Percentiles rank a stretch among this genome's conserved stretches.
phyloP scores from a whole-genome alignment of 1,284 basidiomycete species.

The Heterobasidion parviporum region DNA sequence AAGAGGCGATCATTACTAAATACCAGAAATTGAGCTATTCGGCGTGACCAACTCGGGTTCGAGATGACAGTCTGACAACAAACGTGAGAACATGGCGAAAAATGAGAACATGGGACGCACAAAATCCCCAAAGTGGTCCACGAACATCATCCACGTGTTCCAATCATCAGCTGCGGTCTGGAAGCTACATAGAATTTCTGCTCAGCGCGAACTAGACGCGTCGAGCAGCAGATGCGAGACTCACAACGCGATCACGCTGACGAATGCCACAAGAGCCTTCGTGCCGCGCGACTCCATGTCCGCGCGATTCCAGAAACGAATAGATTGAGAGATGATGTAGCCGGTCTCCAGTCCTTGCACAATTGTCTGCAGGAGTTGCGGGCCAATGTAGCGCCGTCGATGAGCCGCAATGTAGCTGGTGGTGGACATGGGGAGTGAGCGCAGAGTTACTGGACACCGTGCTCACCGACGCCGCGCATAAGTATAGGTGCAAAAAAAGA shows the following conservation, averaged over 20 bases:
- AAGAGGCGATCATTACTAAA: not conserved
- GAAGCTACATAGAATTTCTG: not conserved
- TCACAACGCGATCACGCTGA: not conserved
- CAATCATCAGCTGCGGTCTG: not conserved
- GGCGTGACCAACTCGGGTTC: constrained; percentile 15
- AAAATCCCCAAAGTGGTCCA: constrained; percentile 5
- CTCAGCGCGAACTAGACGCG: not conserved
- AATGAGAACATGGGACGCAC: constrained; percentile 7
- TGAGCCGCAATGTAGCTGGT: too few species aligned
- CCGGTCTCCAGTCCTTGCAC: too few species aligned
- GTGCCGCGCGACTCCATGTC: constrained; percentile 15
- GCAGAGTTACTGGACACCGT: too few species aligned
- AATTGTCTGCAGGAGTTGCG: too few species aligned
- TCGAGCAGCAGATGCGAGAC: not conserved
- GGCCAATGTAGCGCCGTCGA: too few species aligned
- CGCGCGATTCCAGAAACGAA: constrained; percentile 20
- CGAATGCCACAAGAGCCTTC: constrained; percentile 13
- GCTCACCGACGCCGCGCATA: too few species aligned
- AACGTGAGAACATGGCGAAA: constrained; percentile 12
- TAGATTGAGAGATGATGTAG: constrained; percentile 19
- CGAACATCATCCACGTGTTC: not conserved
- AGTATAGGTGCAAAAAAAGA: too few species aligned
- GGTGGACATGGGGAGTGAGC: too few species aligned
- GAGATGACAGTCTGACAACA: not conserved
- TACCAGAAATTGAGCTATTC: constrained; percentile 18